A percentile compares a stretch with the other conserved stretches of the same genome.
These are phyloP conservation scores for Phylloporus sp. DNA, from an alignment of 1,284 basidiomycete species.

Conservation along the genomic window DNA sequence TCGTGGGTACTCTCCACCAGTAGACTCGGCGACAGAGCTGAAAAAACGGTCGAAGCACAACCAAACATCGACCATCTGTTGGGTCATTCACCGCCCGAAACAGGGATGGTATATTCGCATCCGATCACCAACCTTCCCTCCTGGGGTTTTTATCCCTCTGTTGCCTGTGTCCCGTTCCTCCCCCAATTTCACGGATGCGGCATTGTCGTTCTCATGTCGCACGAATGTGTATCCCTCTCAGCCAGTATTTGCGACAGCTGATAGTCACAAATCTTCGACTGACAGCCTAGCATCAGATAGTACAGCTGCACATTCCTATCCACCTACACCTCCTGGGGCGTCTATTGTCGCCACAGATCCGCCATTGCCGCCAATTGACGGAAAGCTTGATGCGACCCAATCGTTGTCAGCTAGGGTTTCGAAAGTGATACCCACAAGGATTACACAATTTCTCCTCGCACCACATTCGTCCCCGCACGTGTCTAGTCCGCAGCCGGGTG, in stretches of 20 bases:
- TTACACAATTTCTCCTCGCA: slow-evolving; percentile 65
- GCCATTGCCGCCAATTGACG: slow-evolving; percentile 47
- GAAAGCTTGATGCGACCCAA: slow-evolving; percentile 42
- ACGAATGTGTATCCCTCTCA: slow-evolving; percentile 46
- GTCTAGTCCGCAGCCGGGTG: slow-evolving; percentile 38
- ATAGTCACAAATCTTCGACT: slow-evolving; percentile 27
- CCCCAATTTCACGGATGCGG: slow-evolving; percentile 60
- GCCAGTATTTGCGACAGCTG: not conserved
- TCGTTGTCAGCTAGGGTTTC: slow-evolving; percentile 8
- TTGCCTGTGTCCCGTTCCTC: slow-evolving; percentile 58
- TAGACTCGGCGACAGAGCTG: not conserved
- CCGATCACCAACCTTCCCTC: slow-evolving; percentile 65
- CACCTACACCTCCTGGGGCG: slow-evolving; percentile 57
- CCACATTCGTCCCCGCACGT: slow-evolving; percentile 52
- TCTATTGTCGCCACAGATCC: slow-evolving; percentile 46
- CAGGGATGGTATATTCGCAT: slow-evolving; percentile 82
- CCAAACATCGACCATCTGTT: slow-evolving; percentile 61
- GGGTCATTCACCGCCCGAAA: slow-evolving; percentile 76
- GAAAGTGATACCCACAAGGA: slow-evolving; percentile 35
- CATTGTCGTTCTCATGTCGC: slow-evolving; percentile 64
- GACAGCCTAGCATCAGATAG: slow-evolving; percentile 42
- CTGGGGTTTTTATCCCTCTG: slow-evolving; percentile 66
- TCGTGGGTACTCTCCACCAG: slow-evolving; percentile 49
- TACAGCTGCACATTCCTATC: slow-evolving; percentile 62
- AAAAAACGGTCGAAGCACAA: slow-evolving; percentile 54